These are phyloP conservation scores for Sclerotinia sclerotiorum DNA, from an alignment of 2,329 filamentous ascomycete species.

Conservation along the genomic window DNA sequence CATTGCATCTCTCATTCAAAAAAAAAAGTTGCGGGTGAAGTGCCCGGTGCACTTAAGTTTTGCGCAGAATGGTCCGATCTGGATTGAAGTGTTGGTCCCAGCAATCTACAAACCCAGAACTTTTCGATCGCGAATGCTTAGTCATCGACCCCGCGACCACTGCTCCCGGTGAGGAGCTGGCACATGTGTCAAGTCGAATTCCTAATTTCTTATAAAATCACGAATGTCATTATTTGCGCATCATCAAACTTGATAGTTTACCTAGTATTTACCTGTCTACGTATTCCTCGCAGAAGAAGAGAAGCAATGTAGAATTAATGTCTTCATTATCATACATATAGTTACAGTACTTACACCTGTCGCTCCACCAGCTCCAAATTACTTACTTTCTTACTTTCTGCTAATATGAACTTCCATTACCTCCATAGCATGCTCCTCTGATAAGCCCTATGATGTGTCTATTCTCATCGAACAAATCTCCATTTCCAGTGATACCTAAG, in stretches of 20 bases:
- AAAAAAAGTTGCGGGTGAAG: background rate
- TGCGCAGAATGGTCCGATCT: conserved; percentile 7
- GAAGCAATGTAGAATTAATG: background rate
- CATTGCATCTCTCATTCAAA: conserved; percentile 28
- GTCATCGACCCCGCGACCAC: conserved; percentile 14
- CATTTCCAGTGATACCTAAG: background rate
- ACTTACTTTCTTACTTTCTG: background rate
- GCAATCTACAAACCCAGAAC: background rate
- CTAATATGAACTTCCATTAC: background rate
- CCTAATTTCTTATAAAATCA: too few relatives aligned
- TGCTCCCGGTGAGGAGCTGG: too few relatives aligned
- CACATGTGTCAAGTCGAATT: too few relatives aligned
- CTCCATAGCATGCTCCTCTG: background rate
- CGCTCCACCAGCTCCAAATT: too few relatives aligned
- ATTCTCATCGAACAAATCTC: background rate
- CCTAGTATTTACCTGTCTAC: too few relatives aligned
- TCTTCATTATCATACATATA: background rate
- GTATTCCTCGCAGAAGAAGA: too few relatives aligned
- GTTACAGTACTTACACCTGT: too few relatives aligned
- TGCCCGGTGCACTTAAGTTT: background rate
- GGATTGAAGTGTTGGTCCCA: conserved; percentile 1
- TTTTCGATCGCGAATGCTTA: conserved; percentile 17
- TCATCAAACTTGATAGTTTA: too few relatives aligned
- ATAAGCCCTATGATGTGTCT: background rate
- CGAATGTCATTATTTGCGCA: too few relatives aligned